phyloP scores from a whole-genome alignment of 441 rosid genomes.

The Breynia disticha region DNA sequence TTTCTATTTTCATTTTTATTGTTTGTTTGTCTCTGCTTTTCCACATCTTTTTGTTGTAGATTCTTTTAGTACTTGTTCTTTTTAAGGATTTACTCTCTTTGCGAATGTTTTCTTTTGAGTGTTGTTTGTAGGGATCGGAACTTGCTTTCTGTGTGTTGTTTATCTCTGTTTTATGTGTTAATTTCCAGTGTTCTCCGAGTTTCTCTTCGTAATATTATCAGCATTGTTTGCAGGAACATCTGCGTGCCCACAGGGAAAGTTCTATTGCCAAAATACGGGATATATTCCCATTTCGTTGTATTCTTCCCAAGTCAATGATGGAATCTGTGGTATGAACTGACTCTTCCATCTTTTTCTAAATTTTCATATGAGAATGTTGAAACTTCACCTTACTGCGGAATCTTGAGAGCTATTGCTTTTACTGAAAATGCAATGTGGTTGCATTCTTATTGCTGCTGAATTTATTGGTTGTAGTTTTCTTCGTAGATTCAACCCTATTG shows the following conservation, averaged over 20 bases:
- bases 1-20: too few species aligned
- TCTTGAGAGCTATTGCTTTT: background rate
- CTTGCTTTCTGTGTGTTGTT: too few species aligned
- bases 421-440: background rate
- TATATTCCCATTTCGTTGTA: constrained; percentile 43
- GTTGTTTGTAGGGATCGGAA: too few species aligned
- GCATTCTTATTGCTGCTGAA: background rate
- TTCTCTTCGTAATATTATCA: background rate
- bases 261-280: constrained; percentile 72
- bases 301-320: constrained; percentile 91
- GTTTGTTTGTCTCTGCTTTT: too few species aligned
- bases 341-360: background rate
- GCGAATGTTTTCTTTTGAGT: too few species aligned
- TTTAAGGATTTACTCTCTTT: too few species aligned
- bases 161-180: background rate
- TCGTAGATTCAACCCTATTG: too few species aligned
- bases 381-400: too few species aligned
- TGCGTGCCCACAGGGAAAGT: constrained; percentile 80
- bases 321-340: constrained; percentile 60
- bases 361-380: too few species aligned
- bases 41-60: too few species aligned
- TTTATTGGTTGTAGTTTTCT: background rate
- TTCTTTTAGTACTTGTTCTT: too few species aligned
- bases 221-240: constrained; percentile 53
- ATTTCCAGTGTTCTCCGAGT: background rate